Base-by-base conservation (phyloP, 257 asterid genomes). In the Lavandula angustifolia region DNA sequence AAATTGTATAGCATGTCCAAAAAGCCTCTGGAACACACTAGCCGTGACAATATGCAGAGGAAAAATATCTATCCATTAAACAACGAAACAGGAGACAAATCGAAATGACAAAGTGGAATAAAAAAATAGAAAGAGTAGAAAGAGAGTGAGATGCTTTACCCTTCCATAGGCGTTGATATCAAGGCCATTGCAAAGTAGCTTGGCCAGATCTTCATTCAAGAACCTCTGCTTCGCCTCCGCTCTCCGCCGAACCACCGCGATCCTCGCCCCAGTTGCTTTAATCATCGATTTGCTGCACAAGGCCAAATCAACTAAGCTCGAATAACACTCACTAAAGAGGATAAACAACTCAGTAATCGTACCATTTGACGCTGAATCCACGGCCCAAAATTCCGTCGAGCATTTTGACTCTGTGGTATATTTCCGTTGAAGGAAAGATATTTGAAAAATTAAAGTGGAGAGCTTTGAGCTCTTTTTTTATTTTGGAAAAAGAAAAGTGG, bases 161-260 rank as follows among this genome's bases (percentile, higher is more conserved):
- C 99, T 83, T 68, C 95, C 96, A 66, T 65, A 94, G 51, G 99
- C 99, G 75, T 94, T 83, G 9, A 90, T 79, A 72, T 90, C 97
- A 49, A 94, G 95, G 11, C 99, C 99, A 78, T 87, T 86, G 4
- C 84, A 71, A 11, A 94, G 92, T 78, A 94, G 74, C 78, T 94
- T 94, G 17, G 83, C 88, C 73, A 94, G 96, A 86, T 94, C 99
- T 67, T 87, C 96, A 76, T 82, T 90, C 47, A 86, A 73, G 76
- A 87, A 90, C 83, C 89, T 87, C 91, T 90, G 96, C 75, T 80
- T 84, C 72, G 95, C 94, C 84, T 85, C 96, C 42, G 87, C 89
- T 81, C 97, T 83, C 84, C 74, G 75, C 67, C 91, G 68, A 70
- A 80, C 81, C 76, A 82, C 81, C 64, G 79, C 92, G 76, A 94